These are phyloP conservation scores for Lenwebbia sp. DNA, from an alignment of 345 rosid genomes.

Conservation along the genomic window DNA sequence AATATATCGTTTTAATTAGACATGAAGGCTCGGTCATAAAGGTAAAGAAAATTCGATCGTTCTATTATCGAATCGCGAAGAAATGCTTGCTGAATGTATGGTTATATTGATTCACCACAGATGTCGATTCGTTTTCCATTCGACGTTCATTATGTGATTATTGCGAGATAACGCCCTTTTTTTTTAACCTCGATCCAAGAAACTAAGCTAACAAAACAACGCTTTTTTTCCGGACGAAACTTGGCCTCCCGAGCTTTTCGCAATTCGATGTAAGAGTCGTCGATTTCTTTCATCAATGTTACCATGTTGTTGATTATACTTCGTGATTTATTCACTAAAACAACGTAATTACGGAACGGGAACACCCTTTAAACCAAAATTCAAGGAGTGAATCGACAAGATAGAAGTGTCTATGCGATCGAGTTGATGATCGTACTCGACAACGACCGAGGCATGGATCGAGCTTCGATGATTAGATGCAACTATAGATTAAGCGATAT, in stretches of 20 bases:
- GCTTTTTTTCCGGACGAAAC: accelerated
- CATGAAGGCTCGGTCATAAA: no score
- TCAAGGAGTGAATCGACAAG: background rate
- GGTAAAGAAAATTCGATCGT: background rate
- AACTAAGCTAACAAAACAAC: accelerated
- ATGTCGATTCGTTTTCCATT: background rate
- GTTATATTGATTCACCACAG: background rate
- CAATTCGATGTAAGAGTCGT: background rate
- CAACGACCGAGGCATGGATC: background rate
- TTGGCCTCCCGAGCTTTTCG: background rate
- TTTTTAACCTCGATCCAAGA: background rate
- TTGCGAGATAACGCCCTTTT: no score
- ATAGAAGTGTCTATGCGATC: background rate
- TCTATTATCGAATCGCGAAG: background rate
- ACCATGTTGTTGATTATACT: no score
- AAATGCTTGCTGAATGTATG: background rate
- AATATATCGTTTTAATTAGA: no score
- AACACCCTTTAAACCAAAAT: background rate
- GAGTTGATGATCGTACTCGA: background rate
- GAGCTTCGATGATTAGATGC: background rate
- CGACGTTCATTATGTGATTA: background rate
- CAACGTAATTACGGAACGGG: no score
- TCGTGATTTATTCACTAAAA: no score
- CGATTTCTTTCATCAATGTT: accelerated
- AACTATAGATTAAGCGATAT: background rate